Percentiles rank a stretch among this genome's conserved stretches.
Conservation (phyloP, 257 asterid genomes). For the Solanum clarkiae region DNA sequence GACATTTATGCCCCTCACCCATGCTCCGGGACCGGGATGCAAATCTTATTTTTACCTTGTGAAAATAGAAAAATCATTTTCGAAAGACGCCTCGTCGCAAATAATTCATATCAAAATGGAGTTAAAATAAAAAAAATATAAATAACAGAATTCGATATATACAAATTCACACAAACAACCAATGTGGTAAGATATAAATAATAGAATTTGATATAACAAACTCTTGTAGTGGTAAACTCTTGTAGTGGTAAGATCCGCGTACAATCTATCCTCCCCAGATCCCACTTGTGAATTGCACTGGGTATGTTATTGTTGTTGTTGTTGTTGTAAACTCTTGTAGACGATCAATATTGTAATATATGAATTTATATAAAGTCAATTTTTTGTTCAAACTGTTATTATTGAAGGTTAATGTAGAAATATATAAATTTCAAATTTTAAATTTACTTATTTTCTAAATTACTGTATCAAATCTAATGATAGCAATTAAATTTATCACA, state of each 20-base stretch:
- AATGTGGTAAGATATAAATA: too few relatives aligned
- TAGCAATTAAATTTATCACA: neutral
- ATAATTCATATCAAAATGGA: neutral
- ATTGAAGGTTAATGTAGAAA: neutral
- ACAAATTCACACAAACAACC: too few relatives aligned
- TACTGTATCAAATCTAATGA: neutral
- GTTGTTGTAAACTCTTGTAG: neutral
- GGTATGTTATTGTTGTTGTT: too few relatives aligned
- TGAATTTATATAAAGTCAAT: neutral
- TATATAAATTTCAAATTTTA: neutral
- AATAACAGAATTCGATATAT: too few relatives aligned
- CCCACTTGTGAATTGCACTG: too few relatives aligned
- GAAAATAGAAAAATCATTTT: rapidly evolving
- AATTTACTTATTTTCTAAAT: neutral
- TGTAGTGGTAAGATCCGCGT: too few relatives aligned
- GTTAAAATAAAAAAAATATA: neutral
- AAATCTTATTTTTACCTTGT: neutral
- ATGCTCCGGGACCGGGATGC: neutral
- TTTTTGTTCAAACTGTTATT: neutral
- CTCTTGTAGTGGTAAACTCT: too few relatives aligned
- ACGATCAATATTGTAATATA: neutral
- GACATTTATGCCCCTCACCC: neutral
- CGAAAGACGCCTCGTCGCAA: rapidly evolving
- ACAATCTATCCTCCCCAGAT: too few relatives aligned
- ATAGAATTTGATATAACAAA: neutral